Percentiles rank a stretch among this genome's conserved stretches.
These are phyloP conservation scores for Biscutella laevigata DNA, from an alignment of 441 rosid species.

Conservation along the genomic window DNA sequence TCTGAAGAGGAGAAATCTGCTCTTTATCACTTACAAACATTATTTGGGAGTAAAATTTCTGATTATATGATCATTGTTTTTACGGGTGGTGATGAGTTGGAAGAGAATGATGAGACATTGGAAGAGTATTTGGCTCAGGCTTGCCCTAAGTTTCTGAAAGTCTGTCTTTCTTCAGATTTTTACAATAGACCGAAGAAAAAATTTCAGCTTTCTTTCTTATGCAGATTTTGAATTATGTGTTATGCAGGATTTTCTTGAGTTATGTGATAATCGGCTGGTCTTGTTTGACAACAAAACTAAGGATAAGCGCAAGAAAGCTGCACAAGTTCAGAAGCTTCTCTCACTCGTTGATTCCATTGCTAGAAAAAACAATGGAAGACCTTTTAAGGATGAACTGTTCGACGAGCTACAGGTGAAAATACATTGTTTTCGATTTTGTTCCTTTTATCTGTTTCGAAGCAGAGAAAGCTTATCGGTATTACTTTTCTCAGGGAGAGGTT, in stretches of 20 bases:
- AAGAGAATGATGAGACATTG: conserved; percentile 60
- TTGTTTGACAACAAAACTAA: conserved; percentile 78
- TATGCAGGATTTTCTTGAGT: conserved; percentile 49
- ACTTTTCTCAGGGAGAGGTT: conserved; percentile 49
- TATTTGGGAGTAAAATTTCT: conserved; percentile 62
- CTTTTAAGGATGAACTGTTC: conserved; percentile 65
- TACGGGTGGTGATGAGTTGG: conserved; percentile 85
- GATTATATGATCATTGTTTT: conserved; percentile 74
- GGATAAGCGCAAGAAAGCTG: conserved; percentile 40
- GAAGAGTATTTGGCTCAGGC: conserved; percentile 59
- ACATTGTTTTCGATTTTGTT: neutral
- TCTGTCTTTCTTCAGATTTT: no score
- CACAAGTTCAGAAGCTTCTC: conserved; percentile 53
- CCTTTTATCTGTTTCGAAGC: neutral
- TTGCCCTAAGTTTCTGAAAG: conserved; percentile 62
- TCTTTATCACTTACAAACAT: conserved; percentile 46
- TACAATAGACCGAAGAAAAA: no score
- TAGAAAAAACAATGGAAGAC: conserved; percentile 51
- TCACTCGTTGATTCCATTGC: conserved; percentile 44
- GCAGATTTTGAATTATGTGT: neutral
- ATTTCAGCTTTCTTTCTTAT: no score
- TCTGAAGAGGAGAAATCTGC: conserved; percentile 61
- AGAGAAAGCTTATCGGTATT: conserved; percentile 7
- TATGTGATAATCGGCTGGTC: conserved; percentile 48
- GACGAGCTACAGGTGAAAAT: conserved; percentile 53